These are phyloP conservation scores for Emergomyces pasteurianus DNA, from an alignment of 2,329 filamentous ascomycete species.

Conservation along the genomic window DNA sequence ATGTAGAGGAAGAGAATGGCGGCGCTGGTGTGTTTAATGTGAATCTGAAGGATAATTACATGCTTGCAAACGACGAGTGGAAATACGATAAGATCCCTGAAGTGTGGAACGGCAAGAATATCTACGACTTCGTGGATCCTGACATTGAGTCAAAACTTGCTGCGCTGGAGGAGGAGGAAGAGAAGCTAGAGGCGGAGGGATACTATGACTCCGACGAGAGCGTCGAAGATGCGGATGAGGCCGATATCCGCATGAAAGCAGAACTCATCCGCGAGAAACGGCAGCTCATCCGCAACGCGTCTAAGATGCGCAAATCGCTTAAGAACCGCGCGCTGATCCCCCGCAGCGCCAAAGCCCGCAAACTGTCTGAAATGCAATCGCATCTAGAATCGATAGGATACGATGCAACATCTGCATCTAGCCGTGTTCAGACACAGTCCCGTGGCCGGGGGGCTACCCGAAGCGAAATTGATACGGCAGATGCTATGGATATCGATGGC, in stretches of 20 bases:
- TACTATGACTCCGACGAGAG: slow-evolving; percentile 82
- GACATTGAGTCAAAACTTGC: slow-evolving; percentile 91
- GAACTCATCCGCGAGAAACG: slow-evolving; percentile 94
- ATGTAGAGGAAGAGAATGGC: slow-evolving; percentile 83
- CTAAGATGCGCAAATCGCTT: slow-evolving; percentile 86
- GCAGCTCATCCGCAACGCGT: slow-evolving; percentile 81
- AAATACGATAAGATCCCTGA: slow-evolving; percentile 94
- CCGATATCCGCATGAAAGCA: slow-evolving; percentile 80
- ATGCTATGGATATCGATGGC: slow-evolving; percentile 36
- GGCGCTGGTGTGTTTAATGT: slow-evolving; percentile 94
- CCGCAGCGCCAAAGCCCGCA: slow-evolving; percentile 66
- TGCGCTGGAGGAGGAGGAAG: slow-evolving; percentile 89
- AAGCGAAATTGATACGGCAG: slow-evolving; percentile 51
- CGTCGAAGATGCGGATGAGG: slow-evolving; percentile 78
- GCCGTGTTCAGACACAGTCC: slow-evolving; percentile 47
- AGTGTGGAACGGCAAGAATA: slow-evolving; percentile 88
- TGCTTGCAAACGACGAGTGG: slow-evolving; percentile 82
- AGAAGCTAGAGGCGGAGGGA: slow-evolving; percentile 78
- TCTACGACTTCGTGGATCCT: slow-evolving; percentile 93
- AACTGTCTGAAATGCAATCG: slow-evolving; percentile 74
- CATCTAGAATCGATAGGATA: slow-evolving; percentile 76
- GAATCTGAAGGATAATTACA: slow-evolving; percentile 78
- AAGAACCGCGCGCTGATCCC: slow-evolving; percentile 96
- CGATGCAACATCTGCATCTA: slow-evolving; percentile 61
- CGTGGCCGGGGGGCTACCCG: slow-evolving; percentile 61